Base-by-base conservation (phyloP, 2,329 filamentous ascomycete genomes). In the Mycogone perniciosa region DNA sequence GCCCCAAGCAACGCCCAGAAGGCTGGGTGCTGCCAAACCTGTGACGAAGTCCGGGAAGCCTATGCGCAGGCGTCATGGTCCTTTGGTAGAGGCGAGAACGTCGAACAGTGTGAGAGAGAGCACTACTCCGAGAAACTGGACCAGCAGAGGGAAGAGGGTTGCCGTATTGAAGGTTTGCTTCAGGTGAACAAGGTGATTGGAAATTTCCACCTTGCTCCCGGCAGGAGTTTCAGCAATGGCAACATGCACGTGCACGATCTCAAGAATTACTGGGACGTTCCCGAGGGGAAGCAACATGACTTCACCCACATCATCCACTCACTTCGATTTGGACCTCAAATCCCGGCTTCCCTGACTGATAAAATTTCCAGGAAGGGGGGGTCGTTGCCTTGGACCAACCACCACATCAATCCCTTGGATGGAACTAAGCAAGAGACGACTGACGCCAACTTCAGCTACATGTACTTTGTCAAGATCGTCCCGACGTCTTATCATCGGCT, bases 401-500 rank as follows among this genome's bases (percentile, higher is more conserved):
- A 96, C 71, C 90, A 97, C 69, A 71, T 89, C 59, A 96, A 97
- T 70, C 93, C 93, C 4, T 81, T 99, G 4, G 95, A 99, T 64
- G 77, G 80, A 48, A 88, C 86, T 4, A 74, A 79, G 56, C 90
- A 97, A 74, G 72, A 77, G 47, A 95, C 89, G 2, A 74, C 80
- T 34, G 90, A 96, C 63, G 81, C 89, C 59, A 87, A 87, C 57
- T 96, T 80, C 77, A 99, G 96, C 75, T 99, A 85, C 70, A 96
- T 97, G 89, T 99, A 99, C 76, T 99, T 99, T 70, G 79, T 99
- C 71, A 99, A 99, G 77, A 93, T 99, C 51, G 93, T 99, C 31
- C 89, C 88, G 3, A 99, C 93, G 2, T 92, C 90, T 1, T 99
- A 97, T 67, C 79, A 97, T 29, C 90, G 93, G 2, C 79, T 99